Conservation (phyloP, 805 yeast species). For the Citeromyces nyonsensis region DNA sequence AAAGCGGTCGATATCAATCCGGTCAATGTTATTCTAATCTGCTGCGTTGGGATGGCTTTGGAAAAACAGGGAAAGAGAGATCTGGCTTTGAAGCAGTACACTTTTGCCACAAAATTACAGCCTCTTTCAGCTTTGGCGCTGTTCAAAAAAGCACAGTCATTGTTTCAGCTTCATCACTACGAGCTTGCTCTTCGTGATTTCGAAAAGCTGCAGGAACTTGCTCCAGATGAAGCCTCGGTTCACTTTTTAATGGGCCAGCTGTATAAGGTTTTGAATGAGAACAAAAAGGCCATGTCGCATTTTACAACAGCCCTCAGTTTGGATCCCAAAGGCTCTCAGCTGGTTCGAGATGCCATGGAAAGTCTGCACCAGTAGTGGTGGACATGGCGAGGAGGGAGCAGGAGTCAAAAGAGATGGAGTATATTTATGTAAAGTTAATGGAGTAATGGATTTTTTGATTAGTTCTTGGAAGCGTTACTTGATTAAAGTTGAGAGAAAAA, state of each 20-base stretch:
- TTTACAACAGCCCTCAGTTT: constrained; percentile 80
- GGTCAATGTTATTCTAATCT: constrained; percentile 72
- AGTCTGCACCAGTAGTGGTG: constrained; percentile 8
- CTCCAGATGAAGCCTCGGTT: constrained; percentile 91
- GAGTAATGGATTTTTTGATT: too few species aligned
- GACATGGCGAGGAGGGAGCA: constrained; percentile 3
- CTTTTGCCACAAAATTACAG: constrained; percentile 69
- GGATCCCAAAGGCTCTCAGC: constrained; percentile 84
- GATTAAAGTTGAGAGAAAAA: too few species aligned
- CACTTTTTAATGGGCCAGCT: constrained; percentile 82
- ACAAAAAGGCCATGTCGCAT: constrained; percentile 66
- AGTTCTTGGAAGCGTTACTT: too few species aligned
- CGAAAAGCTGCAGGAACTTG: constrained; percentile 54
- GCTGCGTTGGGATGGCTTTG: constrained; percentile 88
- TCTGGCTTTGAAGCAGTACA: constrained; percentile 70
- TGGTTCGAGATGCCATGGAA: constrained; percentile 77
- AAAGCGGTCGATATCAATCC: constrained; percentile 86
- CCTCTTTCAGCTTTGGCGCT: constrained; percentile 78
- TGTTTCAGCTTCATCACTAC: constrained; percentile 57
- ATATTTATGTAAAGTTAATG: too few species aligned
- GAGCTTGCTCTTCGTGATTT: constrained; percentile 62
- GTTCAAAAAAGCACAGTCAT: constrained; percentile 75
- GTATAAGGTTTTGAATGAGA: constrained; percentile 61
- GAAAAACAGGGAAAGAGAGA: constrained; percentile 59
- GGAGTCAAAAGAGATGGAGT: constrained; percentile 2